These are phyloP conservation scores for Solanum virginianum DNA, from an alignment of 257 asterid species.

Conservation along the genomic window DNA sequence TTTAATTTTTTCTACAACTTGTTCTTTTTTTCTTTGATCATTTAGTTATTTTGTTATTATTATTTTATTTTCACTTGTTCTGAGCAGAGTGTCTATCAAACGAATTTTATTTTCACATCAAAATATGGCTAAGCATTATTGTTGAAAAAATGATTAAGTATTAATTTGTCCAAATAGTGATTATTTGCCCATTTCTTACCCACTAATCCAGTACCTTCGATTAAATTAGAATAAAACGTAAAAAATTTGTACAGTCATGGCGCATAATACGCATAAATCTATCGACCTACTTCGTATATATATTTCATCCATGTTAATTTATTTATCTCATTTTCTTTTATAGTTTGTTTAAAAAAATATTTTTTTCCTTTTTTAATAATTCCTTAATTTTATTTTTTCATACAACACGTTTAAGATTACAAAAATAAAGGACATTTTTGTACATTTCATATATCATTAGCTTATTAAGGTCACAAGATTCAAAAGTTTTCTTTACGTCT, in stretches of 20 bases:
- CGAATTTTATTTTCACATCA: neutral
- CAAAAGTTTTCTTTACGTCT: accelerated
- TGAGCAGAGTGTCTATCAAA: too few relatives aligned
- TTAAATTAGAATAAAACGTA: neutral
- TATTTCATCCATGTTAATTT: too few relatives aligned
- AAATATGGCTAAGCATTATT: neutral
- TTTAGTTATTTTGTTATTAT: too few relatives aligned
- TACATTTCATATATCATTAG: neutral
- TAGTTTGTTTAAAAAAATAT: too few relatives aligned
- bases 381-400: too few relatives aligned
- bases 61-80: too few relatives aligned
- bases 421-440: too few relatives aligned
- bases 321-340: too few relatives aligned
- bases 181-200: neutral
- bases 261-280: neutral
- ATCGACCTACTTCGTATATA: neutral
- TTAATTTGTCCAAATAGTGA: neutral
- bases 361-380: too few relatives aligned
- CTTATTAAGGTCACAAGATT: neutral
- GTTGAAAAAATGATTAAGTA: neutral
- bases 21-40: too few relatives aligned
- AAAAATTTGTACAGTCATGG: neutral
- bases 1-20: too few relatives aligned
- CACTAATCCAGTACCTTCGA: neutral
- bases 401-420: too few relatives aligned